Evolutionary conservation across 768 basidiomycete genomes (phyloP).

Genomic region (Phlebiopsis flavidoalba): DNA sequence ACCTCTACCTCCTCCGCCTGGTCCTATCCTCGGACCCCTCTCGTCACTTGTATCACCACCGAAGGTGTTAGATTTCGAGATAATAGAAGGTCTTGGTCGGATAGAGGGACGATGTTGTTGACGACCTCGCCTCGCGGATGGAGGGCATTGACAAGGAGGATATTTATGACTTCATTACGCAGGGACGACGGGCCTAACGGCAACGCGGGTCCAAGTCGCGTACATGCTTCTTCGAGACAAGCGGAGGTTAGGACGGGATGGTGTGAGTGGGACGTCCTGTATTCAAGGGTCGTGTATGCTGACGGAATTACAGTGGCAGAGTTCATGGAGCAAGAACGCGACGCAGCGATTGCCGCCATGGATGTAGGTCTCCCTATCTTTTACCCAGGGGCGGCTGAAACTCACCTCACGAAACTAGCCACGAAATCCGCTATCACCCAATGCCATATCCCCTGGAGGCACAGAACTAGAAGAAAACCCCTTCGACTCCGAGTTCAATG

Average conservation of each 20-base stretch:
- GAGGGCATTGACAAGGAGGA: conserved; percentile 74
- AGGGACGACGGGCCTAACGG: conserved; percentile 81
- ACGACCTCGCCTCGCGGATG: conserved; percentile 71
- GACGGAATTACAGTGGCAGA: conserved; percentile 50
- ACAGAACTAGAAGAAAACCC: conserved; percentile 69
- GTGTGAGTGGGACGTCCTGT: conserved; percentile 45
- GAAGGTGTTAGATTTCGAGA: conserved; percentile 69
- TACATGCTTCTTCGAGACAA: conserved; percentile 93
- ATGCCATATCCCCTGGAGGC: conserved; percentile 57
- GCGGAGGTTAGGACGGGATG: conserved; percentile 73
- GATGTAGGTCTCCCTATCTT: conserved; percentile 49
- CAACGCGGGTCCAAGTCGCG: conserved; percentile 93
- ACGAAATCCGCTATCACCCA: conserved; percentile 63
- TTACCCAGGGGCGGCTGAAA: conserved; percentile 10
- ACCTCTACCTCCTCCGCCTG: conserved; percentile 72
- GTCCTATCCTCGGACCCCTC: conserved; percentile 71
- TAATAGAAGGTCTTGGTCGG: conserved; percentile 87
- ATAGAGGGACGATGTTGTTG: conserved; percentile 91
- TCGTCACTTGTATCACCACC: conserved; percentile 65
- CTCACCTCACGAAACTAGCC: conserved; percentile 38
- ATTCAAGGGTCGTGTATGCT: conserved; percentile 8
- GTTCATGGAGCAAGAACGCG: conserved; percentile 82
- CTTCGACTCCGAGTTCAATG: conserved; percentile 71
- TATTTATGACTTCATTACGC: conserved; percentile 80
- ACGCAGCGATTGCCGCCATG: conserved; percentile 73